Conservation (phyloP, 140 eudicot genomes). For the Senecio squalidus region DNA sequence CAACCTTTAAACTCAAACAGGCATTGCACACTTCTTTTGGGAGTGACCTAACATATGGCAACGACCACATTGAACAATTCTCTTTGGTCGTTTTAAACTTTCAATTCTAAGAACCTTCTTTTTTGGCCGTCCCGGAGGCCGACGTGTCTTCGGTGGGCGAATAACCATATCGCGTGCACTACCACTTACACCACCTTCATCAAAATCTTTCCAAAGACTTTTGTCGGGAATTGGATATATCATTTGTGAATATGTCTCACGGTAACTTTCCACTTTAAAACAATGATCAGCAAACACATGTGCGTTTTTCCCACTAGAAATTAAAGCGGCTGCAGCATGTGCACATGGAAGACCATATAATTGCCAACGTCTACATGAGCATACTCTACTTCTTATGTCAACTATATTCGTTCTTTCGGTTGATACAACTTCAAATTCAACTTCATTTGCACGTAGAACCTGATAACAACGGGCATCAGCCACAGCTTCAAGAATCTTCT, state of each 20-base stretch:
- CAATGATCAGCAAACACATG: slow-evolving; percentile 90
- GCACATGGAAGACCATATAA: slow-evolving; percentile 95
- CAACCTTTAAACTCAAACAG: slow-evolving; percentile 30
- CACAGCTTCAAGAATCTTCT: slow-evolving; percentile 72
- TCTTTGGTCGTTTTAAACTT: slow-evolving; percentile 87
- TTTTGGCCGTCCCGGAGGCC: slow-evolving; percentile 98
- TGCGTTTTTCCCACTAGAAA: slow-evolving; percentile 83
- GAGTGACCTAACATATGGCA: slow-evolving; percentile 99
- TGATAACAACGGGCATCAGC: slow-evolving; percentile 86
- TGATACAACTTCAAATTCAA: slow-evolving; percentile 94
- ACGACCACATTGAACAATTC: slow-evolving; percentile 96
- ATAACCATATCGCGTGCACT: slow-evolving; percentile 51
- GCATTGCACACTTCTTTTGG: slow-evolving; percentile 91
- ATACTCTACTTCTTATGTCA: slow-evolving; percentile 73
- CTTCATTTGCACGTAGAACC: slow-evolving; percentile 96
- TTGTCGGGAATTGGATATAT: slow-evolving; percentile 82
- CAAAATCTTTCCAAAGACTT: slow-evolving; percentile 63
- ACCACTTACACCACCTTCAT: slow-evolving; percentile 53
- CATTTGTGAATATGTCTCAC: slow-evolving; percentile 85
- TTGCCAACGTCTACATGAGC: slow-evolving; percentile 95
- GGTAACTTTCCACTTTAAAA: slow-evolving; percentile 80
- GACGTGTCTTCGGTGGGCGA: slow-evolving; percentile 84
- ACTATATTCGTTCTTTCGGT: slow-evolving; percentile 90
- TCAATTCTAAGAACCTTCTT: slow-evolving; percentile 92
- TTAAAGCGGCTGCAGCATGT: slow-evolving; percentile 95